Conservation (phyloP, 1,284 basidiomycete species). For the Pseudozyma flocculosa region DNA sequence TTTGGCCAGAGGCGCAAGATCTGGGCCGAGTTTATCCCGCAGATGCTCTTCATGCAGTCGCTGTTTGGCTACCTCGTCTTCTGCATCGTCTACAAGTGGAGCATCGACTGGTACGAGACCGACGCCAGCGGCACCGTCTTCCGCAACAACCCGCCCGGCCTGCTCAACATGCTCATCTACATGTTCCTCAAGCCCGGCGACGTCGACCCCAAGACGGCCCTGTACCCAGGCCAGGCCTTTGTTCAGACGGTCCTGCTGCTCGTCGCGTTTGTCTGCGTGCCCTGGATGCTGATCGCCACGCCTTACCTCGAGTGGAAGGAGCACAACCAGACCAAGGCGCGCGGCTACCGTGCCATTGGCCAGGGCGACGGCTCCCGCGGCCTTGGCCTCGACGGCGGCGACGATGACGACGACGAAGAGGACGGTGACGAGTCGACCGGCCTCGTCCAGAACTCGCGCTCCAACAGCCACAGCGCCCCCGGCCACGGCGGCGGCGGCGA, state of each 20-base stretch:
- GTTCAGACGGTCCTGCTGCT: constrained; percentile 80
- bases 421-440: constrained; percentile 64
- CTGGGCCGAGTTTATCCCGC: constrained; percentile 91
- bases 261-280: constrained; percentile 83
- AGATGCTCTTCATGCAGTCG: constrained; percentile 93
- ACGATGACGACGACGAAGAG: constrained; percentile 56
- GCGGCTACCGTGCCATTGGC: constrained; percentile 73
- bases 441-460: constrained; percentile 52
- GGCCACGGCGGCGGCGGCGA: constrained; percentile 79
- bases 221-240: constrained; percentile 84
- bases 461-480: constrained; percentile 68
- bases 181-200: constrained; percentile 57
- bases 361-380: constrained; percentile 34
- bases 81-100: constrained; percentile 97
- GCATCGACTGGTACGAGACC: constrained; percentile 77
- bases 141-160: constrained; percentile 71
- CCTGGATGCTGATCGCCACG: constrained; percentile 89
- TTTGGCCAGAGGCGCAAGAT: constrained; percentile 85
- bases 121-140: constrained; percentile 62
- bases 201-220: constrained; percentile 69
- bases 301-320: constrained; percentile 94
- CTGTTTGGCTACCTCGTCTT: constrained; percentile 96
- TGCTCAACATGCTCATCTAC: constrained; percentile 64
- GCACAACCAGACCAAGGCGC: constrained; percentile 76
- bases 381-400: constrained; percentile 30